These are phyloP conservation scores for Betula pendula DNA, from an alignment of 306 rosid species.

Conservation along the genomic window DNA sequence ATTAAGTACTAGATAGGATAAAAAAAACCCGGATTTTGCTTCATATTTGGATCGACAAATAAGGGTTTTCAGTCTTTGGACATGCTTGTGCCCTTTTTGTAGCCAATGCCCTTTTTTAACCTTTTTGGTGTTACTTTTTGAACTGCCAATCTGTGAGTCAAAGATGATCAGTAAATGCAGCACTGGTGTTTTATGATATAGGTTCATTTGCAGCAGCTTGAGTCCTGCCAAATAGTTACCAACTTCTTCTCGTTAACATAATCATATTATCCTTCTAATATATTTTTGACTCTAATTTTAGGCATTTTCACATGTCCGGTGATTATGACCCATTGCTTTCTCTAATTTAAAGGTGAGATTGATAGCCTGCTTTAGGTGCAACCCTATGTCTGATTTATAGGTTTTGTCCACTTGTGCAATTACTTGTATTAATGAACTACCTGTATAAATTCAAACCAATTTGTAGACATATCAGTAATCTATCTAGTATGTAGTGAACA, in stretches of 20 bases:
- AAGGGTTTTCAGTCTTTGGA: not conserved
- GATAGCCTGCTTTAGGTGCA: not conserved
- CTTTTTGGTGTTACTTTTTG: not conserved
- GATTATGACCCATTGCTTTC: not conserved
- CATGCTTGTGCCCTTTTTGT: not conserved
- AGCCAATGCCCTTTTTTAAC: not conserved
- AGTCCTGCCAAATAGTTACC: not conserved
- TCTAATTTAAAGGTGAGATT: not conserved
- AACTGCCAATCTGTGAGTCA: conserved; percentile 1
- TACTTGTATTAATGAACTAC: not conserved
- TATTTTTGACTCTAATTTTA: not conserved
- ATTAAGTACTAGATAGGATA: not conserved
- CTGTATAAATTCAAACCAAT: not conserved
- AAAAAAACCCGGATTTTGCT: not conserved
- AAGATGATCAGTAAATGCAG: not conserved
- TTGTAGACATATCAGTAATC: not conserved
- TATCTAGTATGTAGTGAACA: not conserved
- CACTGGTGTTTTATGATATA: not conserved
- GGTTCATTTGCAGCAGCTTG: not conserved
- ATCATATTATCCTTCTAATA: not conserved
- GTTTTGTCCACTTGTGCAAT: not conserved
- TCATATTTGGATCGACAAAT: not conserved
- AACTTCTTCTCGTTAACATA: not conserved
- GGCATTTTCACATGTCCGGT: not conserved
- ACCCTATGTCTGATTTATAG: not conserved